Base-by-base conservation (phyloP, 768 basidiomycete genomes). In the Butyriboletus loyo region DNA sequence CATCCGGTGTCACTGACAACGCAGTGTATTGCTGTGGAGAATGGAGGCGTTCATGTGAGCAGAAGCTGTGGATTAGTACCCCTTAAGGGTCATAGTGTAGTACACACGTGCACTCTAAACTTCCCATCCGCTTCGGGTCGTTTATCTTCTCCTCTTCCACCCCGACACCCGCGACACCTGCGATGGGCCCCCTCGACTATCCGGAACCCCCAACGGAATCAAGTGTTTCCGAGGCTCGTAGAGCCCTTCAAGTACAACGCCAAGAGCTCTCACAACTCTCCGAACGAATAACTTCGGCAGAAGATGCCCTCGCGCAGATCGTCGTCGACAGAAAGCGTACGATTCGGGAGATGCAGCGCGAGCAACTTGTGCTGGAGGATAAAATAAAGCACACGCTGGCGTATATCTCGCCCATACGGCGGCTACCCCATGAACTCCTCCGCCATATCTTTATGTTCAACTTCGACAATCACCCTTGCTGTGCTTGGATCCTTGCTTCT, bases 401-500 rank as follows among this genome's bases (percentile, higher is more conserved):
- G 1, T 90, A 87, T 62, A 75, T 90, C 51, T 80, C 88, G 11
- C 87, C 87, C 30, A 84, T 91, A 56, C 75, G 85, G 27, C 74
- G 85, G 37, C 74, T 92, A 24, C 89, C 89, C 1, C 70, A 77
- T 34, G 89, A 92, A 59, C 72, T 92, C n/a, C 75, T 90, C 45
- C 76, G 85, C 49, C 79, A 84, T 52, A 82, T 92, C 60, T 92
- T 92, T 63, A 64, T 81, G 55, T 79, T 81, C 70, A 78, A 77
- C 59, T 89, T 87, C 56, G 82, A 86, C 50, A 80, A 81, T 49
- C 76, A 86, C 64, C 80, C 85, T n/a, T 85, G 84, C 62, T 83
- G 80, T 62, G 85, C 86, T 7, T 91, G 89, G 89, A 78, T 84
- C 22, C 77, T 90, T 37, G 77, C 86, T 4, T 79, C 85, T 0